Base-by-base conservation (phyloP, 441 rosid genomes). In the Populus tomentosa region DNA sequence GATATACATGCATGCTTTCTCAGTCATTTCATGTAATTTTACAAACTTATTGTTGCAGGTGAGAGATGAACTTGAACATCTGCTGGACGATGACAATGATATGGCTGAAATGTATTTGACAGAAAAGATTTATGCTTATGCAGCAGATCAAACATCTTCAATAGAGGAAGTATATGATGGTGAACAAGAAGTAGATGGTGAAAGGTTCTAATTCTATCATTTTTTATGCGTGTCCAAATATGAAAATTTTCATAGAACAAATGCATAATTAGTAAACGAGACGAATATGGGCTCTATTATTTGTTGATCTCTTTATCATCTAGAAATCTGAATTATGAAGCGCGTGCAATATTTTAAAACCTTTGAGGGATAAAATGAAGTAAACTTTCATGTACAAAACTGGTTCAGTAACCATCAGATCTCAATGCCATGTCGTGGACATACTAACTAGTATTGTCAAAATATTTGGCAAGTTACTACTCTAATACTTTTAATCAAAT, bases 91-190 rank as follows among this genome's bases (percentile, higher is more conserved):
- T 71, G 91, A 88, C 30, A 82, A 82, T 72, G 91, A 90, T 75
- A 87, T 90, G 91, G 90, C 91, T 35, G 91, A 87, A 75, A 86
- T 90, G 89, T 88, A 85, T 75, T 76, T 90, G 85, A 88, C 90
- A 24, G 87, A 87, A 63, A 87, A 87, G 79, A 81, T 86, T 69
- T 71, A 26, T 68, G 36, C 74, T 69, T 78, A 67, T 5, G 65
- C 78, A 63, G 42, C 72, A 33, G 83, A 85, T 62, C 80, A 78
- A 26, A 46, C 80, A 23, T 77, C 84, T 16, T 35, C 63, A 20
- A 75, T 65, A 74, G 84, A 78, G 46, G 84, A 75, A 50, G 72
- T 71, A 28, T 16, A 78, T 30, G 74, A 73, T 46, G 59, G 53
- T 63, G 82, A 67, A 69, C 65, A 59, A 75, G 83, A 78, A 72